Base-by-base conservation (phyloP, 2,329 filamentous ascomycete species). In the Cordyceps javanica region DNA sequence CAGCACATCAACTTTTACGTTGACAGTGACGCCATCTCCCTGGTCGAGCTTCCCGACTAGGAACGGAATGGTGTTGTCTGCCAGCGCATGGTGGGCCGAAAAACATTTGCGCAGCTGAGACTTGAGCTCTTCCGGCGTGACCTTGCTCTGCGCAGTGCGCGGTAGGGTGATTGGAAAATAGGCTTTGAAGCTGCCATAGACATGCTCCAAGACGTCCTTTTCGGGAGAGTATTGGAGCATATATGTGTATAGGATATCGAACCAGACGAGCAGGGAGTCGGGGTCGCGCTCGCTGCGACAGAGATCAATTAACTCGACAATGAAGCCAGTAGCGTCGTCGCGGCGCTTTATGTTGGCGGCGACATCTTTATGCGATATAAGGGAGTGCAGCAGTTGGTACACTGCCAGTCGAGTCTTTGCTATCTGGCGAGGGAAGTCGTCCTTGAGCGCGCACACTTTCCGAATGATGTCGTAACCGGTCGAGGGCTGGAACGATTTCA, bases 111-210 rank as follows among this genome's bases (percentile, higher is more conserved):
- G 75, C 45, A 85, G 66, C 5, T 77, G 75, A 3, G 70, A 62
- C 66, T 85, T 85, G 28, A 85, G 69, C 49, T 82, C 75, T 36
- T 83, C 80, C 6, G 81, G 78, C 1, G 81, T 84, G 39, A 84
- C 75, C 6, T 75, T 74, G 34, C 77, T 77, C 25, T 78, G 75
- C 0, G 81, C 77, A 56, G 75, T 75, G 28, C 81, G 74, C 14
- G 72, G 72, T 44, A 85, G 69, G 0, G 81, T 82, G 57, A 85
- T 85, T 16, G 82, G 82, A 60, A 83, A 85, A 65, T 85, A 85
- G 30, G 78, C 78, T 14, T 82, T 83, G 67, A 82, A 83, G 1
- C 76, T 69, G 56, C 76, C 76, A 66, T 83, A 85, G 2, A 81
- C 72, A 57, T 79, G 75, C 32, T 76, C 75, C 9, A 76, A 70